Evolutionary conservation across 2,329 filamentous ascomycete species (phyloP).

Genomic region (Exserohilum rostratum): DNA sequence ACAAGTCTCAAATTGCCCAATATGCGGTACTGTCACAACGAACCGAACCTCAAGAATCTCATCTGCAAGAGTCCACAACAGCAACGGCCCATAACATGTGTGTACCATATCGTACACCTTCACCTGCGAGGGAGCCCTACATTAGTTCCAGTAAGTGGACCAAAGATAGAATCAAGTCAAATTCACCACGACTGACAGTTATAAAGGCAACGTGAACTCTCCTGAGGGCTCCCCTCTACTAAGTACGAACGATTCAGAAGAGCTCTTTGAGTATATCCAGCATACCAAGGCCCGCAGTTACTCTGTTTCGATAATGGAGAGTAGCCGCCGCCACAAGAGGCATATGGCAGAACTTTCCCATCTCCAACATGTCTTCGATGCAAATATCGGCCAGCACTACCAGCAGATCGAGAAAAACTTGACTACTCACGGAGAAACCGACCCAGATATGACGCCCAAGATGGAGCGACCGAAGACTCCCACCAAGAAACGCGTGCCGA

Average conservation of each 20-base stretch:
- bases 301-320: not conserved
- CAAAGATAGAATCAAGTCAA: fast-evolving
- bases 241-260: not conserved
- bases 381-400: no score
- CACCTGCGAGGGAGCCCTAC: slow-evolving; percentile 5
- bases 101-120: slow-evolving; percentile 10
- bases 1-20: not conserved
- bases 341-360: not conserved
- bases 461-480: slow-evolving; percentile 5
- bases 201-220: slow-evolving; percentile 5
- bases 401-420: not conserved
- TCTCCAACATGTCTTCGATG: not conserved
- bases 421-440: not conserved
- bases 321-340: not conserved
- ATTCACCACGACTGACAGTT: not conserved
- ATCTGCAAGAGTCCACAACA: not conserved
- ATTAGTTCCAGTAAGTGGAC: slow-evolving; percentile 6
- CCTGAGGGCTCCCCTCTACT: not conserved
- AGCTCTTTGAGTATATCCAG: not conserved
- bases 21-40: not conserved
- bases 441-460: not conserved
- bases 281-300: not conserved
- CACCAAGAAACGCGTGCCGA: not conserved
- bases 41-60: not conserved
- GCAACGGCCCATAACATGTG: slow-evolving; percentile 1